phyloP scores from a whole-genome alignment of 306 rosid species.

The Quercus wislizeni region DNA sequence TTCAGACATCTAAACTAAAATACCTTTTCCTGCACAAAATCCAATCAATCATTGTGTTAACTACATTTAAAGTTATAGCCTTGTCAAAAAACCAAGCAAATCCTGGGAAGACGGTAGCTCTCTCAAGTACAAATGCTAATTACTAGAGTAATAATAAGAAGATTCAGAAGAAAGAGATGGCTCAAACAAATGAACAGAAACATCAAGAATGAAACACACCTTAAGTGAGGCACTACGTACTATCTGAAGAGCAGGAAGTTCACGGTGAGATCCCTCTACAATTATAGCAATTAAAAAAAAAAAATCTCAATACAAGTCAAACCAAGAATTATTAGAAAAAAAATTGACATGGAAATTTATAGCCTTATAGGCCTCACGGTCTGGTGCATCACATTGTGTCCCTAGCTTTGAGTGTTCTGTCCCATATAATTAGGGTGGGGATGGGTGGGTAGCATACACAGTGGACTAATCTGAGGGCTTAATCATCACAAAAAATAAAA shows the following conservation, averaged over 20 bases:
- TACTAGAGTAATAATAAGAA: background rate
- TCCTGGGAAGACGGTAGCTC: background rate
- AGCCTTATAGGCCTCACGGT: background rate
- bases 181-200: background rate
- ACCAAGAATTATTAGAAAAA: background rate
- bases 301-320: background rate
- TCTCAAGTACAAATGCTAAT: background rate
- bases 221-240: constrained; percentile 64
- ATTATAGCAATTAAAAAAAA: constrained; percentile 10
- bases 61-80: background rate
- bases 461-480: background rate
- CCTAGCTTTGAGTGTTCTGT: background rate
- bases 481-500: background rate
- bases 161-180: constrained; percentile 2
- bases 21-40: background rate
- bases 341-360: background rate
- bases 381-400: background rate
- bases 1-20: background rate
- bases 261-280: constrained; percentile 96
- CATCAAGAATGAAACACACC: constrained; percentile 40
- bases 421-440: background rate
- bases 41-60: background rate
- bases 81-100: background rate
- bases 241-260: constrained; percentile 79
- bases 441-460: background rate